Conservation (phyloP, 495 filamentous ascomycete species). For the Lepraria neglecta region DNA sequence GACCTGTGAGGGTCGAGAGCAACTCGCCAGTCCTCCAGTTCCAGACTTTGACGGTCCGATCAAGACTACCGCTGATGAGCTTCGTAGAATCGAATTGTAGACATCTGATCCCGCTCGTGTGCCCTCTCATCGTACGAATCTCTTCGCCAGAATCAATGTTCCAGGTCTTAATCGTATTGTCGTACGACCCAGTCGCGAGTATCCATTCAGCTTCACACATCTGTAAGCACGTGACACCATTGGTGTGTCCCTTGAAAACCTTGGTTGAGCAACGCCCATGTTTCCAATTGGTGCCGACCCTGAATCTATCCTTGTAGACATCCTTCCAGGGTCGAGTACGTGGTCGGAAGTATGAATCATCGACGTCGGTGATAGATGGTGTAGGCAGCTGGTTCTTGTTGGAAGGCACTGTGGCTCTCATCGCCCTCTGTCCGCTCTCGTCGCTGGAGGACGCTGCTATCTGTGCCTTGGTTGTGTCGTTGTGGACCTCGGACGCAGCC, state of each 20-base stretch:
- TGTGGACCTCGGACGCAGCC: background rate
- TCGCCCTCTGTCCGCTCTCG: background rate
- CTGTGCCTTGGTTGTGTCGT: background rate
- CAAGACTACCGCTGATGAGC: conserved; percentile 77
- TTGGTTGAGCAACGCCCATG: conserved; percentile 79
- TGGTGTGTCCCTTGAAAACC: conserved; percentile 79
- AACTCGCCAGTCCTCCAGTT: conserved; percentile 92
- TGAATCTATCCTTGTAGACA: conserved; percentile 80
- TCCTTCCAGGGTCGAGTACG: conserved; percentile 80
- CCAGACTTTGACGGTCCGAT: conserved; percentile 82
- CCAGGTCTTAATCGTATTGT: conserved; percentile 93
- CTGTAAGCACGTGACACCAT: conserved; percentile 94
- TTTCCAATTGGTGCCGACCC: conserved; percentile 94
- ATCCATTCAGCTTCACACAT: conserved; percentile 74
- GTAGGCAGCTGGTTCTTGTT: conserved; percentile 25
- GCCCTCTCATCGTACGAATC: conserved; percentile 73
- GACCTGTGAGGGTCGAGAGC: conserved; percentile 69
- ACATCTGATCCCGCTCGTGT: conserved; percentile 73
- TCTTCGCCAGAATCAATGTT: conserved; percentile 82
- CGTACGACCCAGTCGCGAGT: conserved; percentile 90
- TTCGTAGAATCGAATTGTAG: conserved; percentile 91
- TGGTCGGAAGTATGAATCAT: conserved; percentile 41
- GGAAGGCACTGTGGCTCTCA: background rate
- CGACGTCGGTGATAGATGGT: conserved; percentile 31
- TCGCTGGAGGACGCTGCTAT: background rate